Conservation (phyloP, 169 alveolate genomes). For the Plasmodium ovale region DNA sequence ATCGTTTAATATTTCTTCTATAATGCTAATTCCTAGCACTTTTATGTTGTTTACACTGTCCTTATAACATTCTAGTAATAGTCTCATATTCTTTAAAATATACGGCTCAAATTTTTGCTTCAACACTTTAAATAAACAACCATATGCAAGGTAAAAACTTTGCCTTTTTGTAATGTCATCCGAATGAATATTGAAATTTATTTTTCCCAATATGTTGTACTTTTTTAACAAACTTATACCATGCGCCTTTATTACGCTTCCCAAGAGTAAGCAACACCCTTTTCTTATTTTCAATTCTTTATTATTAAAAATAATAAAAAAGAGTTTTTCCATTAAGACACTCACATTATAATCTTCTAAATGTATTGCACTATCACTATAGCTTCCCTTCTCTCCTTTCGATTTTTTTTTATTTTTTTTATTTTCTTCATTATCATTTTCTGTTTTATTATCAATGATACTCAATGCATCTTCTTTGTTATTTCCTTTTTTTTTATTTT, state of each 20-base stretch:
- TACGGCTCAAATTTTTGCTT: constrained; percentile 70
- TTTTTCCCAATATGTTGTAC: constrained; percentile 32
- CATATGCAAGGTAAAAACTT: constrained; percentile 71
- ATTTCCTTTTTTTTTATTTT: constrained; percentile 1
- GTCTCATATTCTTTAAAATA: constrained; percentile 42
- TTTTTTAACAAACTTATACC: constrained; percentile 47
- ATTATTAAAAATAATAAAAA: constrained; percentile 19
- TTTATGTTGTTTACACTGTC: constrained; percentile 73
- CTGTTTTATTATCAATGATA: not conserved
- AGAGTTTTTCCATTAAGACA: constrained; percentile 30
- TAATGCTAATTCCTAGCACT: constrained; percentile 58
- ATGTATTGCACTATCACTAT: constrained; percentile 21
- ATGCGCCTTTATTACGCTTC: constrained; percentile 74
- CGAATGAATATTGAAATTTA: constrained; percentile 50
- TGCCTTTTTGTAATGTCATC: constrained; percentile 71
- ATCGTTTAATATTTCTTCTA: constrained; percentile 68
- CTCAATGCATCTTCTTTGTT: not conserved
- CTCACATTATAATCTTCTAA: constrained; percentile 49
- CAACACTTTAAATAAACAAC: constrained; percentile 67
- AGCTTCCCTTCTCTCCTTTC: not conserved
- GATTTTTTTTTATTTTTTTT: constrained; percentile 6
- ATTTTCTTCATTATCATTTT: constrained; percentile 3
- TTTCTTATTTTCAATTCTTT: constrained; percentile 73
- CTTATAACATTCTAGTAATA: constrained; percentile 74
- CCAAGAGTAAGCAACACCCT: constrained; percentile 65